Evolutionary conservation across 495 filamentous ascomycete species (phyloP).

Genomic region (Tuber melanosporum): DNA sequence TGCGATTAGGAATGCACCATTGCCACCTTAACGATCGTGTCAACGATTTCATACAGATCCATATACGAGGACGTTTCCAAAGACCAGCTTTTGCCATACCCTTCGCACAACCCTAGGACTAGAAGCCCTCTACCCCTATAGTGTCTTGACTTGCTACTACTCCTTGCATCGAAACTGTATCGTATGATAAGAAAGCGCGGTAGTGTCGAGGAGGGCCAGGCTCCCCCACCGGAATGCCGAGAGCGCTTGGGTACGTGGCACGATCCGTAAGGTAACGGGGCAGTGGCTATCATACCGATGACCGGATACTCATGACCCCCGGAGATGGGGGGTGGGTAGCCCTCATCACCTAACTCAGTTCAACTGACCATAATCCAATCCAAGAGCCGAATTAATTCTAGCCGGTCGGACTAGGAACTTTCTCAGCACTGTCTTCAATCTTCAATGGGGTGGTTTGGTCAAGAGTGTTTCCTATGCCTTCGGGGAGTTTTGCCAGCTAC

Average conservation of each 20-base stretch:
- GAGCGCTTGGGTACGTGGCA: neutral
- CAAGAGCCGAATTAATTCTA: neutral
- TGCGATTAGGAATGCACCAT: neutral
- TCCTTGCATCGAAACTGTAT: no score
- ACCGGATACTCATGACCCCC: neutral
- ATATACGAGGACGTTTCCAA: neutral
- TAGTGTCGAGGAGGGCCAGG: neutral
- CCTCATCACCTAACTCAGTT: neutral
- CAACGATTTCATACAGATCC: neutral
- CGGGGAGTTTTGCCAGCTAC: conserved; percentile 40
- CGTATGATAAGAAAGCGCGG: neutral
- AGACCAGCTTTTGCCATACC: neutral
- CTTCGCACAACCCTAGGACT: neutral
- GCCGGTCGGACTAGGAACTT: conserved; percentile 47
- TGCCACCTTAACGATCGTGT: neutral
- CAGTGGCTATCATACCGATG: neutral
- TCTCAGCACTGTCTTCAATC: conserved; percentile 51
- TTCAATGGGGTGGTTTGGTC: conserved; percentile 57
- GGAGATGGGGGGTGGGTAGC: neutral
- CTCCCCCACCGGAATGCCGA: neutral
- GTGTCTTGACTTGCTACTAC: no score
- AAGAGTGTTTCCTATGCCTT: conserved; percentile 47
- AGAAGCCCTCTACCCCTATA: neutral
- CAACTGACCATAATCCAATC: neutral
- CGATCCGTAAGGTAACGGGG: neutral